Evolutionary conservation across 441 rosid genomes (phyloP).

Genomic region (Populus hybrid): DNA sequence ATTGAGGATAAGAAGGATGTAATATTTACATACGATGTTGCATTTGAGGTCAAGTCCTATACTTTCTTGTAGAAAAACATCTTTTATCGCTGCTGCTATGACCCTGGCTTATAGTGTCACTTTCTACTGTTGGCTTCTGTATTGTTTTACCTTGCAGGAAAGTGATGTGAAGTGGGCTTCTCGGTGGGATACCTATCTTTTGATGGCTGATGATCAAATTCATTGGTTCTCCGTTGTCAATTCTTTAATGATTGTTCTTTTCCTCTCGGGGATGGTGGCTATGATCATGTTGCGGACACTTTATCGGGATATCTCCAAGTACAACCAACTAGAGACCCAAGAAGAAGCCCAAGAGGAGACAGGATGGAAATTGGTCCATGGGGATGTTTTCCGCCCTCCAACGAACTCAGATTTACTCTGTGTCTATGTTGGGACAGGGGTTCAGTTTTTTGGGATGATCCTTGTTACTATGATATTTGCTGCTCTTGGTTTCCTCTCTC

Average conservation of each 20-base stretch:
- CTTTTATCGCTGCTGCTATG: neutral
- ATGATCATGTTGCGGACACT: conserved; percentile 96
- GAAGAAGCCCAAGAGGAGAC: conserved; percentile 95
- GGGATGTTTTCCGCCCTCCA: conserved; percentile 91
- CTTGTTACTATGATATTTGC: conserved; percentile 90
- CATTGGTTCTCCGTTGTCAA: conserved; percentile 95
- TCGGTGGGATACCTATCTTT: conserved; percentile 93
- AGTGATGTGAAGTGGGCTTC: conserved; percentile 97
- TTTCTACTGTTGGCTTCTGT: conserved; percentile 4
- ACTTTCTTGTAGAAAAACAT: neutral
- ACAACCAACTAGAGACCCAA: conserved; percentile 93
- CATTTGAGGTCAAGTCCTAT: conserved; percentile 54
- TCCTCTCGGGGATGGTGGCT: conserved; percentile 97
- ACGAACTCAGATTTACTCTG: conserved; percentile 70
- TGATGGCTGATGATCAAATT: conserved; percentile 93
- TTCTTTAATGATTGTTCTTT: conserved; percentile 91
- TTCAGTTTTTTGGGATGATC: conserved; percentile 89
- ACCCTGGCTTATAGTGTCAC: neutral
- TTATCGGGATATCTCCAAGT: conserved; percentile 87
- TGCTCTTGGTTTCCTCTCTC: conserved; percentile 84
- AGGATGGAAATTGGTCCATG: conserved; percentile 91
- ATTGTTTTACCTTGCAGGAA: conserved; percentile 42
- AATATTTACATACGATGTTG: conserved; percentile 88
- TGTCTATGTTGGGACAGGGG: conserved; percentile 94
- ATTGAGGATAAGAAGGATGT: conserved; percentile 74